Evolutionary conservation across 352 stramenopile genomes (phyloP), one percentile per base, ranked within the genome.

Genomic region (Peronospora farinosa): DNA sequence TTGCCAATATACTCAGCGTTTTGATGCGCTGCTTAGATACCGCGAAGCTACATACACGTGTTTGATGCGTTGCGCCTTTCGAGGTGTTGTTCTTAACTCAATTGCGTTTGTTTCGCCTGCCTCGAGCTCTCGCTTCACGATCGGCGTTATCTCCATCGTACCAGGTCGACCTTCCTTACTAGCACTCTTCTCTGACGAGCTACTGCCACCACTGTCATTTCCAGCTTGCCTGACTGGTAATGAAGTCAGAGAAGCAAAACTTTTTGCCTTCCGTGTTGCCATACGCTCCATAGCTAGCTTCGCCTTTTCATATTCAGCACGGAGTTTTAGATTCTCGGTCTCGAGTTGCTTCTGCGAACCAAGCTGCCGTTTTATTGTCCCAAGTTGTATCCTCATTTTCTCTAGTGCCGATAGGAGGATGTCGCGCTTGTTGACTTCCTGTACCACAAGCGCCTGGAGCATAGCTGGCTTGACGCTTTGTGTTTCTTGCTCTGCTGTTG

Each of bases 251-350:
- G 47, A 52, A 32, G 23, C 11, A 13, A 63, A 33, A 51, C 32
- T 71, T 28, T 67, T 67, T 5, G 32, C 46, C 28, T 60, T 67
- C 13, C 63, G 53, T 38, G 42, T 62, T 31, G 63, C 53, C 58
- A 85, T 84, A 0, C 75, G 74, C 40, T 87, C 76, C 78, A 88
- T 86, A 1, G 72, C 63, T 49, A 75, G 52, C 46, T 80, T 79
- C 6, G 73, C 68, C 46, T 74, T 77, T 37, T 84, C 73, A 47
- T 79, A 77, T 39, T 89, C 67, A n/a, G 58, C 55, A 19, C 70
- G 73, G n/a, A 89, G 57, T 40, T 51, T 65, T 1, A 53, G 56
- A 40, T 86, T 84, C 32, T 87, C 75, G 2, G 71, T 58, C 31
- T 66, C 61, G 0, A 84, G 52, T 27, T 71, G 58, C 30, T 60